phyloP scores from a whole-genome alignment of 1,284 basidiomycete species.

The Austropuccinia psidii region DNA sequence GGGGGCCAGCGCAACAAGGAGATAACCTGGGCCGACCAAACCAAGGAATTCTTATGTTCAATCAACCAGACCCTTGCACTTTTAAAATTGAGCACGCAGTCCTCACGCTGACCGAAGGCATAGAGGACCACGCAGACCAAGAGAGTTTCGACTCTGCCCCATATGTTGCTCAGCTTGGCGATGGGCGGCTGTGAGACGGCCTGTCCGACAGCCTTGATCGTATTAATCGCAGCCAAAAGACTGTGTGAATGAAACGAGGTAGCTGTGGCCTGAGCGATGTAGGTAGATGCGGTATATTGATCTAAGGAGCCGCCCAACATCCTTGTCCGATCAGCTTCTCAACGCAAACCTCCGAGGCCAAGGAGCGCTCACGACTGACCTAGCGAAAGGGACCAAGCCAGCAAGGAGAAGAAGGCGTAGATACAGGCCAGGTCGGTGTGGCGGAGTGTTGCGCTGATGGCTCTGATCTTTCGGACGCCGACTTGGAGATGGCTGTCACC shows the following conservation, averaged over 20 bases:
- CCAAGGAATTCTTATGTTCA: background rate
- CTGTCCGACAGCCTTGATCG: slow-evolving; percentile 46
- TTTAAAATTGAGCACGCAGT: background rate
- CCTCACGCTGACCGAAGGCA: slow-evolving; percentile 41
- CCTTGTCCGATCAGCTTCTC: background rate
- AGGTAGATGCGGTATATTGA: slow-evolving; percentile 43
- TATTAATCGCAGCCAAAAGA: slow-evolving; percentile 45
- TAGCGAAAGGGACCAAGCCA: slow-evolving; percentile 46
- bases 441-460: background rate
- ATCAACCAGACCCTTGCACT: background rate
- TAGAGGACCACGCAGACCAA: slow-evolving; percentile 46
- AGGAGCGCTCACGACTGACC: too few relatives aligned
- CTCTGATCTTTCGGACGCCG: background rate
- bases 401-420: slow-evolving; percentile 45
- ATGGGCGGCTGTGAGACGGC: slow-evolving; percentile 47
- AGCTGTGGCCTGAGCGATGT: slow-evolving; percentile 45
- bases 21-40: slow-evolving; percentile 38
- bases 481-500: too few relatives aligned
- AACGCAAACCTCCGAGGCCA: too few relatives aligned
- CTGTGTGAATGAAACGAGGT: slow-evolving; percentile 45
- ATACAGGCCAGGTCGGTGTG: slow-evolving; percentile 37
- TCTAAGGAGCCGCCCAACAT: slow-evolving; percentile 38
- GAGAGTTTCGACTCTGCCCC: slow-evolving; percentile 47
- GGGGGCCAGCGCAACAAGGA: slow-evolving; percentile 45
- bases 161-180: slow-evolving; percentile 47